Evolutionary conservation across 1,284 basidiomycete species (phyloP).

Genomic region (Ustilago trichophora): DNA sequence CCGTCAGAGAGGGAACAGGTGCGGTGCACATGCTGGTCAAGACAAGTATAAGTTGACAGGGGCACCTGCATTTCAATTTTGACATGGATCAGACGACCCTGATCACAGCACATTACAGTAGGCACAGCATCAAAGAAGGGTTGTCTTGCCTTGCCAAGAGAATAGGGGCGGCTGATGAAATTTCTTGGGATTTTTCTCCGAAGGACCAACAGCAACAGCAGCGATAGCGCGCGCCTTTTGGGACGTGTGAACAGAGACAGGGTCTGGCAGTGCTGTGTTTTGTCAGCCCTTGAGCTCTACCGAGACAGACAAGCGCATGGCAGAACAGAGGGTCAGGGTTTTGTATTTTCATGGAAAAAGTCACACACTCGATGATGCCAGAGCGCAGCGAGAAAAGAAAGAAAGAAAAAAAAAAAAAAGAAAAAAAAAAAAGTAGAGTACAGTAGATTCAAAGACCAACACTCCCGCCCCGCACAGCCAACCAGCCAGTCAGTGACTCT

Average conservation of each 20-base stretch:
- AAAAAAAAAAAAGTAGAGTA: too few relatives aligned
- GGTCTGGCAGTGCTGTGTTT: slow-evolving; percentile 14
- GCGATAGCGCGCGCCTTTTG: too few relatives aligned
- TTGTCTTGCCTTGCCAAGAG: slow-evolving; percentile 17
- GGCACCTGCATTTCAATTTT: background rate
- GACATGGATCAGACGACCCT: background rate
- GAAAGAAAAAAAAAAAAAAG: too few relatives aligned
- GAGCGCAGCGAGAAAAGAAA: slow-evolving; percentile 2
- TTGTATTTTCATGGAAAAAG: background rate
- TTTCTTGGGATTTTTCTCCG: background rate
- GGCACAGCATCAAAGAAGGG: background rate
- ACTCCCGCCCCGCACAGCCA: too few relatives aligned
- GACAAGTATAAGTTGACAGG: too few relatives aligned
- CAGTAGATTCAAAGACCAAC: slow-evolving; percentile 17
- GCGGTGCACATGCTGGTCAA: too few relatives aligned
- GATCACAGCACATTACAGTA: too few relatives aligned
- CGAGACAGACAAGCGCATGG: background rate
- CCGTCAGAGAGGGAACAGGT: too few relatives aligned
- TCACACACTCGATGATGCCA: slow-evolving; percentile 1
- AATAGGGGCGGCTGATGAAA: slow-evolving; percentile 15
- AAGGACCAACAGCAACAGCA: background rate
- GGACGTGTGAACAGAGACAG: background rate
- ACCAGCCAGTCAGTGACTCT: too few relatives aligned
- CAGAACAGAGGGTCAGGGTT: background rate
- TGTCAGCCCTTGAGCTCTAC: background rate